Base-by-base conservation (phyloP, 106 monocot species). In the Posidonia australis region DNA sequence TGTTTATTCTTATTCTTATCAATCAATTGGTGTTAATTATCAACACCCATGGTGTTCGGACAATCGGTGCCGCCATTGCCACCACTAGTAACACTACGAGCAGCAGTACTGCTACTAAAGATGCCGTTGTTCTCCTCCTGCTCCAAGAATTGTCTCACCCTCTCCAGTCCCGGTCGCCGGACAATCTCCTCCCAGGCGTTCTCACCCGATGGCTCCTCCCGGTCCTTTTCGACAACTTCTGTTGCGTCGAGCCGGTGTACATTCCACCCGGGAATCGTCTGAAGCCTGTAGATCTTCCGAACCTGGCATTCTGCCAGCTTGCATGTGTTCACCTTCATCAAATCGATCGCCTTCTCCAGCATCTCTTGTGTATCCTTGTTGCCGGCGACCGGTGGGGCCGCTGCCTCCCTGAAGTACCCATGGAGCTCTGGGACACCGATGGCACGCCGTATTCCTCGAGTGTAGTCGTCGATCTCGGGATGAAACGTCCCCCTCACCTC, bases 311-410 rank as follows among this genome's bases (percentile, higher is more conserved):
- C 61, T 3, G 84, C 69, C 46, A 91, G 74, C 66, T 54, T 72
- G 65, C 58, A 77, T 0, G 86, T 91, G 74, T 86, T 86, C 16
- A 27, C 66, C 77, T 91, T 91, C 51, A 79, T 81, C 55, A 80
- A 82, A 13, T 65, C 74, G 28, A 89, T 58, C 3, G 84, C 84
- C 19, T 64, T 59, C 16, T 25, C 57, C 14, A 82, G 71, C 11
- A 79, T 23, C 77, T 42, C 58, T 45, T 46, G 41, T 24, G 32
- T 44, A 28, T 41, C 47, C 20, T 41, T 62, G 0, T 62, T 59
- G 27, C 52, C 67, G 7, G 28, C 68, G 47, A 11, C 62, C 10
- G 2, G 22, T 0, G 20, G 4, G 5, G 16, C 51, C 5, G 44
- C 23, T 32, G 75, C 78, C 1, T 36, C 51, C 4, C 70, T 43